Evolutionary conservation across 371 early-diverging fungal species (phyloP).

Genomic region (Haplosporangium sp.): DNA sequence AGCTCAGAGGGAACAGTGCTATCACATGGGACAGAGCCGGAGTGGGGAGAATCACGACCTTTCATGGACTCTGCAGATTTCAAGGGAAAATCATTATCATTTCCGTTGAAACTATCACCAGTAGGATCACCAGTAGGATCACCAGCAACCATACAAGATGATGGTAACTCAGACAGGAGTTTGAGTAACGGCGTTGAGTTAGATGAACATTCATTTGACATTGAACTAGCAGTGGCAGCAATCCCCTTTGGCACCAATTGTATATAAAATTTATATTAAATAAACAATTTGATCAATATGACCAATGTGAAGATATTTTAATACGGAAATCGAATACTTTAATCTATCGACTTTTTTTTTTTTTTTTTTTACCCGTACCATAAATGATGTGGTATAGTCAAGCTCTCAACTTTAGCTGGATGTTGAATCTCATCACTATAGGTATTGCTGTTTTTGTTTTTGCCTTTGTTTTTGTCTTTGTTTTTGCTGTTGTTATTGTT

Average conservation of each 20-base stretch:
- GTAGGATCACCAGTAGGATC: not conserved
- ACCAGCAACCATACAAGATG: not conserved
- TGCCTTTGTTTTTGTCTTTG: not conserved
- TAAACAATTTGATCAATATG: too few relatives aligned
- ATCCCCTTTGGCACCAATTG: conserved; percentile 7
- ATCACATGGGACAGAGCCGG: not conserved
- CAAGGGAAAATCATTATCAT: not conserved
- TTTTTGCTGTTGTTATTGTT: not conserved
- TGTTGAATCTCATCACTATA: not conserved
- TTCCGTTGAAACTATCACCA: not conserved
- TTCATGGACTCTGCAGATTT: not conserved
- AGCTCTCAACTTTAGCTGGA: not conserved
- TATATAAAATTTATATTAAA: not conserved
- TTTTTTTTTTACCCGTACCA: not conserved
- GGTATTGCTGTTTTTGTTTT: not conserved
- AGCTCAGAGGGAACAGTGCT: too few relatives aligned
- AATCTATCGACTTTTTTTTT: too few relatives aligned
- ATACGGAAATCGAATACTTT: too few relatives aligned
- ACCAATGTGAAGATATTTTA: too few relatives aligned
- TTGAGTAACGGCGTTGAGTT: not conserved
- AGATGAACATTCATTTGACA: conserved; percentile 13
- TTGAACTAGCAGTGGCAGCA: conserved; percentile 13
- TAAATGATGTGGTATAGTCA: not conserved
- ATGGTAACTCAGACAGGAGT: not conserved
- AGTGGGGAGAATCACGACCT: not conserved